Evolutionary conservation across 2,329 filamentous ascomycete species (phyloP).

Genomic region (Fusarium xylarioides): DNA sequence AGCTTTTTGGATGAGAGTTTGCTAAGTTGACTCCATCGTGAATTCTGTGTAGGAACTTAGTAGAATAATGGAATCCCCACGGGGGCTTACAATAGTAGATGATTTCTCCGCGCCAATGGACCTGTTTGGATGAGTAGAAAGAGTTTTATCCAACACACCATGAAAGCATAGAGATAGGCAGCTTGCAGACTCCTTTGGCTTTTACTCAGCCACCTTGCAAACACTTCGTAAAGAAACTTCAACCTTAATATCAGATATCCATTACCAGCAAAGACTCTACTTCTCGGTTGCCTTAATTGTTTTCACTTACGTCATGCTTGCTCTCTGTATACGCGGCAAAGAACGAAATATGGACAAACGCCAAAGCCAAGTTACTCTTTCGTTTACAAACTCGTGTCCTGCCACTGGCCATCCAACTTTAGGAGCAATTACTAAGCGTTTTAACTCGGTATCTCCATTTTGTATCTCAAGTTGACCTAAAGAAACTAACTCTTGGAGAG

Average conservation of each 20-base stretch:
- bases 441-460: fast-evolving
- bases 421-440: fast-evolving
- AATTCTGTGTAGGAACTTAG: not conserved
- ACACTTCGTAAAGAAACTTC: not conserved
- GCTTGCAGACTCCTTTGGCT: too few species aligned
- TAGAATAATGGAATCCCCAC: too few species aligned
- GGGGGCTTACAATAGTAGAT: fast-evolving
- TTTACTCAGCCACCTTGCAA: not conserved
- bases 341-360: not conserved
- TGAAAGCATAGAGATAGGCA: not conserved
- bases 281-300: too few species aligned
- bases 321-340: too few species aligned
- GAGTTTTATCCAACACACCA: not conserved
- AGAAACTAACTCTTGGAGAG: not conserved
- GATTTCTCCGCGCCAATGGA: fast-evolving
- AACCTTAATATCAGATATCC: fast-evolving
- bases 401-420: fast-evolving
- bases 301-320: too few species aligned
- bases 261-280: too few species aligned
- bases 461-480: fast-evolving
- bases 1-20: not conserved
- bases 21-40: not conserved
- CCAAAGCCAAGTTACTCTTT: not conserved
- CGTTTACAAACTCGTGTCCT: not conserved
- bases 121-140: fast-evolving